phyloP scores from a whole-genome alignment of 768 basidiomycete species.

The Clathrus columnatus region DNA sequence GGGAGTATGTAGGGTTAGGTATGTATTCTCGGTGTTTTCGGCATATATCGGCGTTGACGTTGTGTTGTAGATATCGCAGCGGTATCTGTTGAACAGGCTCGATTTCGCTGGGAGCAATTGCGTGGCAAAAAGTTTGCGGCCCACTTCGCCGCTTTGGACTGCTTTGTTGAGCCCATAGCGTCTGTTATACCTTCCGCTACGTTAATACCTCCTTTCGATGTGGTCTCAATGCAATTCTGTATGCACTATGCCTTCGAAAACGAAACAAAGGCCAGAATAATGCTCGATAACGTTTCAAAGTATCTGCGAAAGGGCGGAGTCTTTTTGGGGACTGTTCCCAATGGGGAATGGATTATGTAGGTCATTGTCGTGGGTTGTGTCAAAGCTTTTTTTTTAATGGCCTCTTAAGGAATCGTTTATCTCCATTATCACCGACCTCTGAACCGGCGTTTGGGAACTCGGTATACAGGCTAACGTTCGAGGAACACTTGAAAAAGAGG shows the following conservation, averaged over 20 bases:
- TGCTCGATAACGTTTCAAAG: constrained; percentile 84
- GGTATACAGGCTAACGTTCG: constrained; percentile 85
- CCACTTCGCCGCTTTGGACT: constrained; percentile 79
- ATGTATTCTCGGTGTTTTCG: constrained; percentile 18
- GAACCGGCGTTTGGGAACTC: constrained; percentile 83
- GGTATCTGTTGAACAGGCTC: constrained; percentile 86
- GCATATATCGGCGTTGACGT: constrained; percentile 1
- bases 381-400: neutral
- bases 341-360: constrained; percentile 75
- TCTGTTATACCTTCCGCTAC: constrained; percentile 56
- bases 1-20: constrained; percentile 79
- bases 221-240: constrained; percentile 98
- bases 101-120: constrained; percentile 48
- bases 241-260: constrained; percentile 99
- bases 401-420: constrained; percentile 56
- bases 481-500: constrained; percentile 39
- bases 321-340: constrained; percentile 97
- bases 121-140: constrained; percentile 59
- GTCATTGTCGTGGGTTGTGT: constrained; percentile 26
- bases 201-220: constrained; percentile 72
- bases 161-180: constrained; percentile 68
- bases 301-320: constrained; percentile 77
- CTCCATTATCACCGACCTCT: constrained; percentile 54
- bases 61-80: constrained; percentile 68
- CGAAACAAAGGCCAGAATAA: constrained; percentile 75